These are phyloP conservation scores for Bruguiera parviflora DNA, from an alignment of 345 rosid genomes.

Conservation along the genomic window DNA sequence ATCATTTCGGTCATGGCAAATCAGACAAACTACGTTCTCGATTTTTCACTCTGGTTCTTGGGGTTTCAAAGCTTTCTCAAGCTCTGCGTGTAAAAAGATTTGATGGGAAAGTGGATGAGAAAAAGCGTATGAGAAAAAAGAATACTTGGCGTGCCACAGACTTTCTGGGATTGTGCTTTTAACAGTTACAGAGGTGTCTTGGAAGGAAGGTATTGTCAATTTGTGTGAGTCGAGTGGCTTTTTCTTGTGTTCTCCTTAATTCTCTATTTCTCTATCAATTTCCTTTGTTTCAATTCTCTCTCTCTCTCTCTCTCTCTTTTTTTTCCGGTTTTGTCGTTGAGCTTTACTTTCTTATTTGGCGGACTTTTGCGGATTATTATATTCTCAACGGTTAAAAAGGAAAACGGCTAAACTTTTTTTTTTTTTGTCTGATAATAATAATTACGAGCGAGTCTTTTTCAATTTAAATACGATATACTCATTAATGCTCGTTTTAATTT, in stretches of 20 bases:
- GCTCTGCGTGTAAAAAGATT: no score
- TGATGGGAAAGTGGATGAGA: not conserved
- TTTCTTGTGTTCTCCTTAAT: not conserved
- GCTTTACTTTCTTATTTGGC: constrained; percentile 16
- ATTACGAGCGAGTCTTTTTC: no score
- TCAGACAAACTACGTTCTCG: not conserved
- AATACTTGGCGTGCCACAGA: not conserved
- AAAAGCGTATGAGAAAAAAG: not conserved
- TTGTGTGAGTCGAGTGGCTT: not conserved
- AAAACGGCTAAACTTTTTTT: constrained; percentile 8
- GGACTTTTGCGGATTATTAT: constrained; percentile 16
- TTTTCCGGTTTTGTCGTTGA: not conserved
- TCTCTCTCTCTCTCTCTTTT: not conserved
- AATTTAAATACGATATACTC: no score
- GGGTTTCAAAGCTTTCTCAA: no score
- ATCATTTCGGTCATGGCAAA: constrained; percentile 37
- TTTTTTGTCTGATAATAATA: no score
- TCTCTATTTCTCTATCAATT: not conserved
- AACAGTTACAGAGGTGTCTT: constrained; percentile 52
- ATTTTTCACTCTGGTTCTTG: not conserved
- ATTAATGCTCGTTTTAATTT: no score
- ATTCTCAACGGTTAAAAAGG: constrained; percentile 46
- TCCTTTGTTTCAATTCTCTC: not conserved
- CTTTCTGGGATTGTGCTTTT: not conserved
- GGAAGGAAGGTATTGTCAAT: constrained; percentile 50